Evolutionary conservation across 805 yeast species (phyloP).

Genomic region (Ogataea chonburiensis): DNA sequence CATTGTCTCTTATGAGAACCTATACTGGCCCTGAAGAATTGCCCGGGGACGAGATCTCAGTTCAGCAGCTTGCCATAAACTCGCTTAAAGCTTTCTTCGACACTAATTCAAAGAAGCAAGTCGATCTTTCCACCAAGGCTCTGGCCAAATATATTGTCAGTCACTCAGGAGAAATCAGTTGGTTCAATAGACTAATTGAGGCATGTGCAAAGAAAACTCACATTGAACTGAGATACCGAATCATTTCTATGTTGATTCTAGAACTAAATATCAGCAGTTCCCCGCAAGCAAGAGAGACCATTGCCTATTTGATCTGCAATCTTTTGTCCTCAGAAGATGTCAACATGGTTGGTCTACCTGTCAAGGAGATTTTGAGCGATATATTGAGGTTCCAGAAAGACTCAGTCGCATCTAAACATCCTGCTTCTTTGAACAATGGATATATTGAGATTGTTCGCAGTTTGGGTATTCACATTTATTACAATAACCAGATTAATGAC

Average conservation of each 20-base stretch:
- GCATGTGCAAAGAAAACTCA: conserved; percentile 72
- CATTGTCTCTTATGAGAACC: conserved; percentile 21
- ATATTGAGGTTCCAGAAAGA: conserved; percentile 49
- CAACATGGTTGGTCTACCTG: conserved; percentile 83
- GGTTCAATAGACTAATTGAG: conserved; percentile 61
- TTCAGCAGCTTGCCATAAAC: conserved; percentile 22
- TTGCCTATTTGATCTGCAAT: conserved; percentile 37
- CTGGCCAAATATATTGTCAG: conserved; percentile 45
- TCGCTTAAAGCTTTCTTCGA: conserved; percentile 63
- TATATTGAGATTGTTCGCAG: conserved; percentile 63
- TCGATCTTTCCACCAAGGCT: conserved; percentile 54
- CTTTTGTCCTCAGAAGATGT: conserved; percentile 68
- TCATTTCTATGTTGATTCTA: conserved; percentile 43
- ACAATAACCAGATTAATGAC: conserved; percentile 83
- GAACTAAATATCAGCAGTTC: conserved; percentile 43
- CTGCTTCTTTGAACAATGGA: conserved; percentile 37
- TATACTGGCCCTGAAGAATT: conserved; percentile 11
- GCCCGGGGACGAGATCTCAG: conserved; percentile 1
- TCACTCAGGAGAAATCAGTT: conserved; percentile 32
- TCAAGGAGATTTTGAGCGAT: conserved; percentile 70
- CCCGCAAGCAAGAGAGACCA: conserved; percentile 17
- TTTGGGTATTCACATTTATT: conserved; percentile 75
- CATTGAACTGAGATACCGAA: conserved; percentile 33
- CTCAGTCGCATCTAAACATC: conserved; percentile 25
- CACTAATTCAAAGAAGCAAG: conserved; percentile 59